These are phyloP conservation scores for Aspergillus tubingensis DNA, from an alignment of 2,329 filamentous ascomycete genomes.

Conservation along the genomic window DNA sequence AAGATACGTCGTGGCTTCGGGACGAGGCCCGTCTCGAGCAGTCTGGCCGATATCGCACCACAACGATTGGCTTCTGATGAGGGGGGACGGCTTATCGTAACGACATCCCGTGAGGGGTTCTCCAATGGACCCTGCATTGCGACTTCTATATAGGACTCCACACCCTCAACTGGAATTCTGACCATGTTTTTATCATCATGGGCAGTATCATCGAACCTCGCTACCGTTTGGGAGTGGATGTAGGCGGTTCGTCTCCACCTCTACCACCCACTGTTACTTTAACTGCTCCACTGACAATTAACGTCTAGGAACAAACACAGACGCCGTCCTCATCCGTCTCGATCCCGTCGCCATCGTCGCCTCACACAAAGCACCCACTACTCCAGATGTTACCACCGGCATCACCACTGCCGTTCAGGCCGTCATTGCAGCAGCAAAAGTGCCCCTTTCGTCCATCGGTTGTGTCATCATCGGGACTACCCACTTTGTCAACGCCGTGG, in stretches of 20 bases:
- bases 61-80: not conserved
- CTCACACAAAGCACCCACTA: slow-evolving; percentile 43
- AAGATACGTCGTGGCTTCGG: no score
- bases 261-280: not conserved
- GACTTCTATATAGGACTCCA: not conserved
- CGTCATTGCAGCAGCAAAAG: slow-evolving; percentile 11
- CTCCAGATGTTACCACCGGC: slow-evolving; percentile 45
- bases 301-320: slow-evolving; percentile 39
- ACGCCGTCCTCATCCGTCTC: slow-evolving; percentile 33
- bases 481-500: slow-evolving; percentile 55
- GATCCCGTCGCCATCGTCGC: slow-evolving; percentile 30
- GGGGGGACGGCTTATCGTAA: not conserved
- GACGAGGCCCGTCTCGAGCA: no score
- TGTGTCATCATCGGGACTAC: slow-evolving; percentile 57
- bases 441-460: slow-evolving; percentile 37
- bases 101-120: no score
- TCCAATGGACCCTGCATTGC: no score
- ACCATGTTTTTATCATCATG: not conserved
- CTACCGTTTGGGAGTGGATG: slow-evolving; percentile 23
- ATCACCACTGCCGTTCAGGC: slow-evolving; percentile 42
- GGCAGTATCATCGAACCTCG: slow-evolving; percentile 1
- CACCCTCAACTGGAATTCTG: not conserved
- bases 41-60: not conserved
- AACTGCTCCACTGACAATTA: not conserved
- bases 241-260: slow-evolving; percentile 15